Percentiles rank a stretch among this genome's conserved stretches.
Evolutionary conservation across 176 grass and related monocot genomes (phyloP).

Genomic region (Cenchrus americanus): DNA sequence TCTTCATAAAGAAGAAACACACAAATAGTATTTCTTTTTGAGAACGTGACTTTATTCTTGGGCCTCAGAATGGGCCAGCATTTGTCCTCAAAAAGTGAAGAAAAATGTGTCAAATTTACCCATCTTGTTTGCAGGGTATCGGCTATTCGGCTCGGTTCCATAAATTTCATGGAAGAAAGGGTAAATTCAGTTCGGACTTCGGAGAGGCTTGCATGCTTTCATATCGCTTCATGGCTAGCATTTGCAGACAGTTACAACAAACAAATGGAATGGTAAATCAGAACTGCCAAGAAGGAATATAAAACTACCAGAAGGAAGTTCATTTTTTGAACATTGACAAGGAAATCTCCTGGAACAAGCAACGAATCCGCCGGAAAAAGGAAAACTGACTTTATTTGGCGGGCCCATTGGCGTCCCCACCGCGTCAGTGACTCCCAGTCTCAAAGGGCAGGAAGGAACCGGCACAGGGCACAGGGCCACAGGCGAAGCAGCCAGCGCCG

Average conservation of each 20-base stretch:
- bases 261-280: too few species aligned
- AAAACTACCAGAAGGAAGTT: not conserved
- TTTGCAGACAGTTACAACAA: not conserved
- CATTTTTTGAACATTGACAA: too few species aligned
- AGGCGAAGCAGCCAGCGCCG: not conserved
- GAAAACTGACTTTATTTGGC: not conserved
- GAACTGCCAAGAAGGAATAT: too few species aligned
- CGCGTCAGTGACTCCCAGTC: not conserved
- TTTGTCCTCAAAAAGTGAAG: not conserved
- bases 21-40: not conserved
- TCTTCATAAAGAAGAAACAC: too few species aligned
- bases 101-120: not conserved
- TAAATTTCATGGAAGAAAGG: not conserved
- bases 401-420: not conserved
- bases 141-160: not conserved
- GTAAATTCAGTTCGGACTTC: too few species aligned
- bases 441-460: not conserved
- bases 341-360: not conserved
- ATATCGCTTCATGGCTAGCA: too few species aligned
- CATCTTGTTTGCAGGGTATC: not conserved
- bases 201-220: too few species aligned
- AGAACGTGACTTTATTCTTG: not conserved
- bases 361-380: not conserved
- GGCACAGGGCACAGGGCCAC: not conserved
- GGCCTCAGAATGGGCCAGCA: not conserved